Base-by-base conservation (phyloP, 805 yeast genomes). In the Saccharomycopsis selenospora region DNA sequence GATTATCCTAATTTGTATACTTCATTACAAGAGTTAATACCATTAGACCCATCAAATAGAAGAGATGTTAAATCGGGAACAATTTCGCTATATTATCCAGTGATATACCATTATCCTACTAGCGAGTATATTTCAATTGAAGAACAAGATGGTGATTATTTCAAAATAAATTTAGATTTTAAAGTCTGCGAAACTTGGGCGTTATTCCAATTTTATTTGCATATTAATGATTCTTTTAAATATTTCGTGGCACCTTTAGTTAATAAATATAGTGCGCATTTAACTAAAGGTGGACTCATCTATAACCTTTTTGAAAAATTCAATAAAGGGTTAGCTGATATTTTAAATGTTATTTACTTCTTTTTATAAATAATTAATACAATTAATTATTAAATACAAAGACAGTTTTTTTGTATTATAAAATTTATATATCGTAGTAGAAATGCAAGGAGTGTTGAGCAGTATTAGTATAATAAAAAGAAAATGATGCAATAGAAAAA, bases 261-360 rank as follows among this genome's bases (percentile, higher is more conserved):
- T 18, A 27, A 11, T 8, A 18, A 4, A 23, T 42, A n/a, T 23
- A 18, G 17, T 36, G 42, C 13, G n/a, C 3, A 17, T 4, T 13
- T 44, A 17, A 22, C 22, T 36, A 24, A 24, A 6, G 18, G 11
- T 33, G 46, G 42, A 20, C 14, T 73, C 73, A 41, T 70, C 67
- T 45, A 85, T 80, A 23, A 72, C 65, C 11, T 64, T 57, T 45
- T 76, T 73, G 46, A 84, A 66, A 10, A 61, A 51, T 20, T 70
- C 70, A 10, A 66, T 52, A 3, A 66, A 58, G 40, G 69, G 52
- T 47, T 36, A 44, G 50, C 41, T 40, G 52, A 51, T 28, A 40
- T 40, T 24, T 7, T 46, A 11, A 40, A 46, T 36, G 7, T 46
- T n/a, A 4, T 40, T n/a, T 46, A 46, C 14, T 46, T 40, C 25